Evolutionary conservation across 768 basidiomycete species (phyloP).

Genomic region (Mycena metata): DNA sequence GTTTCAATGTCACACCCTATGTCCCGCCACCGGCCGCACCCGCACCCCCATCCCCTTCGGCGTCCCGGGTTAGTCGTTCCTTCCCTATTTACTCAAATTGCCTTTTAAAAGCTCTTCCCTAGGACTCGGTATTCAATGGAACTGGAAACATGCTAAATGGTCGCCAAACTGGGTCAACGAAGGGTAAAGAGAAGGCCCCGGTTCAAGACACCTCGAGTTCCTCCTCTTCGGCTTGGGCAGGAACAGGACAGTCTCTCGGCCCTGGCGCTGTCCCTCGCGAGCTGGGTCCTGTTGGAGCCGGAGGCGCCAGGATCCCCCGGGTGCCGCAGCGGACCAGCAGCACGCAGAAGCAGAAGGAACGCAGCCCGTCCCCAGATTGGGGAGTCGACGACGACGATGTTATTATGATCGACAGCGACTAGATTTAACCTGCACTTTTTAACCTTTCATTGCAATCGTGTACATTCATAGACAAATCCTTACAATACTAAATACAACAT

Average conservation of each 20-base stretch:
- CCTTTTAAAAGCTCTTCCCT: conserved; percentile 21
- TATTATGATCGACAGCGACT: conserved; percentile 90
- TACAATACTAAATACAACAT: neutral
- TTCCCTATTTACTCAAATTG: conserved; percentile 1
- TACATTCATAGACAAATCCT: conserved; percentile 9
- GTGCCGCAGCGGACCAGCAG: conserved; percentile 53
- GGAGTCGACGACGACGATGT: conserved; percentile 86
- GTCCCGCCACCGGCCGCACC: conserved; percentile 59
- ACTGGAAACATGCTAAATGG: conserved; percentile 78
- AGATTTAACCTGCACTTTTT: no score
- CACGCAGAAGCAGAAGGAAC: conserved; percentile 53
- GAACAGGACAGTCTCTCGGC: conserved; percentile 66
- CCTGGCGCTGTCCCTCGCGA: conserved; percentile 51
- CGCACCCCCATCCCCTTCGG: conserved; percentile 47
- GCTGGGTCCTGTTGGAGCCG: conserved; percentile 64
- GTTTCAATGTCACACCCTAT: conserved; percentile 86
- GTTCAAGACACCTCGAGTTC: conserved; percentile 46
- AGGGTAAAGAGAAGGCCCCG: conserved; percentile 68
- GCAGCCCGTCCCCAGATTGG: conserved; percentile 84
- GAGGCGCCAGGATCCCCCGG: conserved; percentile 66
- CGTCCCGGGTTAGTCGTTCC: conserved; percentile 47
- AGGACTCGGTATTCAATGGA: conserved; percentile 70
- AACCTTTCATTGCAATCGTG: neutral
- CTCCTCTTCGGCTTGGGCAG: conserved; percentile 54
- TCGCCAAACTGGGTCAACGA: conserved; percentile 55